Conservation (phyloP, 441 rosid species). For the Macaranga tanarius region DNA sequence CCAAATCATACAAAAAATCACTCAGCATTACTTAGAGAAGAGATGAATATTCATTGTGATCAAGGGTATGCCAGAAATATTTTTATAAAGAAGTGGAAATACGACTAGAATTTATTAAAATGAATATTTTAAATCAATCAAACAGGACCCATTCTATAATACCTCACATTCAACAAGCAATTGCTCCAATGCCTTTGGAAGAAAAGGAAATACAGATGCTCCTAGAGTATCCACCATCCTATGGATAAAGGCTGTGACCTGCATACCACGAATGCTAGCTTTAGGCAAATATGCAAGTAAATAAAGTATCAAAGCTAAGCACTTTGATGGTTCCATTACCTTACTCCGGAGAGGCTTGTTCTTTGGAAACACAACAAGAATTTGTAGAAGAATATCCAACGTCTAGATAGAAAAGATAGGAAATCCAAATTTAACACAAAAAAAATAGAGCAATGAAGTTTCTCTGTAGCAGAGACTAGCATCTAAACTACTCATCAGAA, state of each 20-base stretch:
- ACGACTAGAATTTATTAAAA: background rate
- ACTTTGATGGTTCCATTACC: conserved; percentile 44
- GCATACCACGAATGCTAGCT: conserved; percentile 28
- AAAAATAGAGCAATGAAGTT: background rate
- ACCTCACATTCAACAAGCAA: conserved; percentile 93
- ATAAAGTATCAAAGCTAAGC: conserved; percentile 12
- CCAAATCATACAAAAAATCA: conserved; percentile 1
- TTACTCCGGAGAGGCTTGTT: conserved; percentile 67
- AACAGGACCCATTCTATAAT: conserved; percentile 16
- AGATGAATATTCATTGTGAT: background rate
- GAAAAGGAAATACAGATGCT: conserved; percentile 81
- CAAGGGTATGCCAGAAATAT: no score
- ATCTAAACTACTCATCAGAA: background rate
- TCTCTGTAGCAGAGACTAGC: background rate
- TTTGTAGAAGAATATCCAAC: conserved; percentile 77
- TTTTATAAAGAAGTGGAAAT: background rate
- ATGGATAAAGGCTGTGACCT: conserved; percentile 88
- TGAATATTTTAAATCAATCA: background rate
- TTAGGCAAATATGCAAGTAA: conserved; percentile 19
- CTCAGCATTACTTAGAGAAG: background rate
- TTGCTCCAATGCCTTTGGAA: conserved; percentile 83
- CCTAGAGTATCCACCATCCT: conserved; percentile 96
- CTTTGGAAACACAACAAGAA: conserved; percentile 79
- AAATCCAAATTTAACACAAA: background rate
- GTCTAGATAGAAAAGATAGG: conserved; percentile 49